A percentile compares a stretch with the other conserved stretches of the same genome.
These are phyloP conservation scores for Coemansia sp. DNA, from an alignment of 192 early-diverging fungal species.

Conservation along the genomic window DNA sequence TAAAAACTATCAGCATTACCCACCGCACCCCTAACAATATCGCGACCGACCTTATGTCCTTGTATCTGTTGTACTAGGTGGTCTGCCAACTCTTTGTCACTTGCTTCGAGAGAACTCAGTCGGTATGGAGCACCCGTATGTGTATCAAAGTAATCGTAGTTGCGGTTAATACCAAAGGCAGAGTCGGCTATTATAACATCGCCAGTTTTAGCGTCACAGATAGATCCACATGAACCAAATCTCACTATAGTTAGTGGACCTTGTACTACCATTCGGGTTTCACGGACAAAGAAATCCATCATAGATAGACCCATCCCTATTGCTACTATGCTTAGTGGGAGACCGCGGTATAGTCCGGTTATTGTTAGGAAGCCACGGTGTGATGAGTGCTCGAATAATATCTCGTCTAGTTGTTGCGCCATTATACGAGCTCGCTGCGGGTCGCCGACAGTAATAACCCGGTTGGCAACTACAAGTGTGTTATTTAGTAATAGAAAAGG, in stretches of 20 bases:
- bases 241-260: slow-evolving; percentile 82
- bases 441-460: slow-evolving; percentile 89
- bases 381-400: slow-evolving; percentile 59
- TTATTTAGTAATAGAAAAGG: neutral
- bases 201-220: slow-evolving; percentile 62
- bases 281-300: slow-evolving; percentile 93
- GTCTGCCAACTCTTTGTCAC: slow-evolving; percentile 56
- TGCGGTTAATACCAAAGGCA: slow-evolving; percentile 66
- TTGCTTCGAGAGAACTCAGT: slow-evolving; percentile 63
- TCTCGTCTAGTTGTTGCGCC: slow-evolving; percentile 63
- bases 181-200: slow-evolving; percentile 72
- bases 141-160: slow-evolving; percentile 75
- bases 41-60: slow-evolving; percentile 12
- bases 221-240: slow-evolving; percentile 85
- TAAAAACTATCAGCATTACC: slow-evolving; percentile 88
- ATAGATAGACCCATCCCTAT: slow-evolving; percentile 85
- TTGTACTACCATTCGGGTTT: slow-evolving; percentile 74
- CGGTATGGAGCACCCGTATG: slow-evolving; percentile 61
- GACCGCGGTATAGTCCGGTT: slow-evolving; percentile 76
- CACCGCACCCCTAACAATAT: slow-evolving; percentile 65
- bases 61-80: slow-evolving; percentile 44
- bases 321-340: slow-evolving; percentile 82
- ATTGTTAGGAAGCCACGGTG: slow-evolving; percentile 86
- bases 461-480: slow-evolving; percentile 66
- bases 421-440: slow-evolving; percentile 69